Evolutionary conservation across 352 stramenopile genomes (phyloP), one percentile per base, ranked within the genome.

Genomic region (Phytopythium litorale): DNA sequence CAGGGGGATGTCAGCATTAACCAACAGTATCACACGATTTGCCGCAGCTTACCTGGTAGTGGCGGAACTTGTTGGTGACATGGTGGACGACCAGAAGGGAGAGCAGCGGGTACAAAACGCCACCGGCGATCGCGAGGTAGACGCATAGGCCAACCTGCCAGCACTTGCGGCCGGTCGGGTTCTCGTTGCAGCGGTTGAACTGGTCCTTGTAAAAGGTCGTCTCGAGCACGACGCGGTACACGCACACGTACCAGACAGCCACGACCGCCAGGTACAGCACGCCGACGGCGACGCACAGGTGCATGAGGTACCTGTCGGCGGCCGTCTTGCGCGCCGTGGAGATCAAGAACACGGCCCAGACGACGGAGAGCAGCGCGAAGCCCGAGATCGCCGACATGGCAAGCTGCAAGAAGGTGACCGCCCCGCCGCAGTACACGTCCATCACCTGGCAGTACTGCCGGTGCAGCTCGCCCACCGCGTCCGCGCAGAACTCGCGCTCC

Each of bases 161-260:
- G 61, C 84, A 94, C 49, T 65, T 81, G n/a, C 82, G 78, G 15
- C 73, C 62, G 1, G 62, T 61, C 49, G 71, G 51, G 61, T 91
- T 91, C 54, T 84, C 75, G 12, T 58, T 75, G 70, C 84, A 94
- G 50, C 82, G 84, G 23, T 75, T 90, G 60, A 71, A 90, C 63
- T 94, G 79, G 64, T 94, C 81, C 58, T 84, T 82, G 73, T 94
- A 94, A 55, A 91, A 94, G 32, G 80, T 81, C 56, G 84, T 87
- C 46, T 79, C 65, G 18, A 94, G 68, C 32, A 94, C 67, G 19
- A 66, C 37, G 46, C 72, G 72, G 65, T 87, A 91, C 21, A 94
- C 76, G 50, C 69, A 78, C 32, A 87, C 64, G 67, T 94, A 94
- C 82, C 80, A 94, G 50, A 90, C 52, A 35, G 71, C 59, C 7